These are phyloP conservation scores for Ilex aquifolium DNA, from an alignment of 257 asterid genomes.

Conservation along the genomic window DNA sequence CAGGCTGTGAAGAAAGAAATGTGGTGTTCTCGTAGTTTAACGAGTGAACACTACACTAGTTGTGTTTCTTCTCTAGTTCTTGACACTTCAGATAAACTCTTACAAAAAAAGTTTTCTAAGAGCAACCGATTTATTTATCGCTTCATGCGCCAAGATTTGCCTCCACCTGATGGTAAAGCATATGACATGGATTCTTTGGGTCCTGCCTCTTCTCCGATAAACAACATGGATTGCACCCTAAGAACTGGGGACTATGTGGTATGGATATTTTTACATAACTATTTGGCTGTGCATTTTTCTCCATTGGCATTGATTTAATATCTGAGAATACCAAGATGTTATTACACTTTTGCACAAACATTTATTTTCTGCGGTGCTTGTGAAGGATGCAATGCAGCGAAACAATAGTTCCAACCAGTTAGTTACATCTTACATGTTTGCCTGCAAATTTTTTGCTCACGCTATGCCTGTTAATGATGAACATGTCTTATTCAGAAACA, in stretches of 20 bases:
- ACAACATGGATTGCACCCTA: slow-evolving; percentile 34
- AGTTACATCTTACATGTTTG: neutral
- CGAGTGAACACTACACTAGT: slow-evolving; percentile 33
- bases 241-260: slow-evolving; percentile 92
- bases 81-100: slow-evolving; percentile 41
- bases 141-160: slow-evolving; percentile 45
- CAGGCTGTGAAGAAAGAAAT: slow-evolving; percentile 63
- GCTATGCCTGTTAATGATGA: neutral
- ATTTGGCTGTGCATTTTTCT: slow-evolving; percentile 11
- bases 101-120: slow-evolving; percentile 23
- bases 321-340: no score
- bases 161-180: slow-evolving; percentile 23
- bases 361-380: neutral
- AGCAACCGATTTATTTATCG: slow-evolving; percentile 55
- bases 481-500: neutral
- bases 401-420: no score
- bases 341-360: neutral
- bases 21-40: slow-evolving; percentile 47
- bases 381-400: no score
- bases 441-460: neutral
- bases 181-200: slow-evolving; percentile 26
- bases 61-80: slow-evolving; percentile 58
- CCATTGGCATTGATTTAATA: slow-evolving; percentile 5
- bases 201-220: slow-evolving; percentile 31
- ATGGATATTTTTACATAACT: slow-evolving; percentile 15